phyloP scores from a whole-genome alignment of 1,139 yeast species.

The Pichia sp. region DNA sequence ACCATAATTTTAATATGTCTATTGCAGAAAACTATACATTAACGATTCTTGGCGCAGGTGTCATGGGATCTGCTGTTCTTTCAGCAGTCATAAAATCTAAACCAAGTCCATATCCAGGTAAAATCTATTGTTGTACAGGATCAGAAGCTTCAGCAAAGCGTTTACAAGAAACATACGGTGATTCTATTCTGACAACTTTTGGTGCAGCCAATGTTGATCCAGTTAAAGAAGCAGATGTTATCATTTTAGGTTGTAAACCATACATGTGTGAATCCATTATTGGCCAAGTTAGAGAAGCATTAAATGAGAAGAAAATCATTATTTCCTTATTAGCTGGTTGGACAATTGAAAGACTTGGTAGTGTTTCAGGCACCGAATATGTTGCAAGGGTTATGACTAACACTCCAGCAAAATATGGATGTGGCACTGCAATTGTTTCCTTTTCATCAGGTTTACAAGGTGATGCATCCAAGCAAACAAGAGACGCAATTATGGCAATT shows the following conservation, averaged over 20 bases:
- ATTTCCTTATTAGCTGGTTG: slow-evolving; percentile 90
- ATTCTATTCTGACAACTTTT: slow-evolving; percentile 45
- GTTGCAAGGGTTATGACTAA: slow-evolving; percentile 96
- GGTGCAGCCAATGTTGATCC: slow-evolving; percentile 52
- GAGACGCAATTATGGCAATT: slow-evolving; percentile 50
- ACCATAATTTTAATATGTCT: slow-evolving; percentile 1
- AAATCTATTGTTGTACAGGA: slow-evolving; percentile 71
- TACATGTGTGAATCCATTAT: slow-evolving; percentile 61
- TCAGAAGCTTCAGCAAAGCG: slow-evolving; percentile 45
- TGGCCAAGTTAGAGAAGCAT: slow-evolving; percentile 31
- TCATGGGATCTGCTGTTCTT: slow-evolving; percentile 94
- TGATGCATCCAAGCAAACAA: slow-evolving; percentile 39
- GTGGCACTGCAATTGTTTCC: slow-evolving; percentile 88
- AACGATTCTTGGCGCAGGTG: slow-evolving; percentile 87
- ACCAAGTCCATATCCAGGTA: slow-evolving; percentile 56
- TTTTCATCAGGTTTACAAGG: slow-evolving; percentile 35
- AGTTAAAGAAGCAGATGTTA: slow-evolving; percentile 56
- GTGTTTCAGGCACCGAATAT: slow-evolving; percentile 43
- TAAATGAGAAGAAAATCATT: slow-evolving; percentile 44
- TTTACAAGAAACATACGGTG: slow-evolving; percentile 37
- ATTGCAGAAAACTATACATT: slow-evolving; percentile 30
- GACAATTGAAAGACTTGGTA: slow-evolving; percentile 62
- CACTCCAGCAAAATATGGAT: slow-evolving; percentile 89
- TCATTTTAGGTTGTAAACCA: slow-evolving; percentile 85
- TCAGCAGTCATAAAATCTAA: slow-evolving; percentile 58